A percentile compares a stretch with the other conserved stretches of the same genome.
phyloP scores from a whole-genome alignment of 345 rosid genomes.

The Brassica carinata region DNA sequence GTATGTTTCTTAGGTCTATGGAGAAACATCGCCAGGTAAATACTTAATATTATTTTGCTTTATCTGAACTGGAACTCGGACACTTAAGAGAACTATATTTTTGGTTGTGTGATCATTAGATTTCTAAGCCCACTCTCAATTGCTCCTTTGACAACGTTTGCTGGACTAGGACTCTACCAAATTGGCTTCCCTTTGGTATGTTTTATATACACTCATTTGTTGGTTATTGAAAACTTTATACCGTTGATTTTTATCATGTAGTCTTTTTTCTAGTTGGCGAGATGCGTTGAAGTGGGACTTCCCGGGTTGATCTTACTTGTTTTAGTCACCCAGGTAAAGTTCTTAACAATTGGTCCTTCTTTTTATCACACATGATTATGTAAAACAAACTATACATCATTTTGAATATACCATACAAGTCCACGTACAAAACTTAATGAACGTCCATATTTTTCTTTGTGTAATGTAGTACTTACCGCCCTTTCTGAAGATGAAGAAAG shows the following conservation, averaged over 20 bases:
- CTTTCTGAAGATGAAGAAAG: slow-evolving; percentile 40
- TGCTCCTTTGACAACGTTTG: slow-evolving; percentile 60
- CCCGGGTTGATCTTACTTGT: slow-evolving; percentile 55
- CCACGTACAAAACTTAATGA: not conserved
- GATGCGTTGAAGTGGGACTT: slow-evolving; percentile 72
- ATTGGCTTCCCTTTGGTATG: slow-evolving; percentile 72
- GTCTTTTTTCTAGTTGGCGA: slow-evolving; percentile 48
- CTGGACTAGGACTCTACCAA: slow-evolving; percentile 73
- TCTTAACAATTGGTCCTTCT: not conserved
- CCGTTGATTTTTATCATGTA: not conserved
- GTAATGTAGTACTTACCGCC: slow-evolving; percentile 53
- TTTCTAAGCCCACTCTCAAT: slow-evolving; percentile 70
- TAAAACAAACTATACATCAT: not conserved
- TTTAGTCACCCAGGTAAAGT: slow-evolving; percentile 61
- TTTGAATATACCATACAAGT: not conserved
- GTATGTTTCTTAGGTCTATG: slow-evolving; percentile 66
- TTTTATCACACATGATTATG: not conserved
- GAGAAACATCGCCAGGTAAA: slow-evolving; percentile 52
- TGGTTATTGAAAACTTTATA: not conserved
- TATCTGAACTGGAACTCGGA: not conserved
- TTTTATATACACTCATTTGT: not conserved
- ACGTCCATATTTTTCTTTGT: not conserved
- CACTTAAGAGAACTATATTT: not conserved
- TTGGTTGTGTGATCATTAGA: slow-evolving; percentile 40
- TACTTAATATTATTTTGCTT: not conserved